Conservation (phyloP, 2,329 filamentous ascomycete genomes). For the Apiospora marii region DNA sequence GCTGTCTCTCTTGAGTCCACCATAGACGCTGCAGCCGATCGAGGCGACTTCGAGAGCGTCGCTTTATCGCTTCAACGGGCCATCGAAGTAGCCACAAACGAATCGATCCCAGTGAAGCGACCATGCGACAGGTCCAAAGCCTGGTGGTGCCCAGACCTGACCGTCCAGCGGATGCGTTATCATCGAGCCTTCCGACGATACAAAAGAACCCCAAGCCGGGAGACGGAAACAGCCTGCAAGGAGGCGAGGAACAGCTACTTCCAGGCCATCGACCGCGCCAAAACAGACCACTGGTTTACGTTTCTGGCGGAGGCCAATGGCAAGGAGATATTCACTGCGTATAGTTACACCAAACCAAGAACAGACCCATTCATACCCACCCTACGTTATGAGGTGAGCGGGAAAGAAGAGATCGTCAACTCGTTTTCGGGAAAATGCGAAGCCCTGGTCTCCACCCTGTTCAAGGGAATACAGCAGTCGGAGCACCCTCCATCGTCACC, state of each 20-base stretch:
- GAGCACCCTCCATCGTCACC: no score
- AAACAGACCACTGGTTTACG: constrained; percentile 2
- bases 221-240: constrained; percentile 15
- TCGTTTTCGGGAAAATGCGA: no score
- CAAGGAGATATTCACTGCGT: neutral
- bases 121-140: constrained; percentile 22
- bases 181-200: constrained; percentile 8
- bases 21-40: no score
- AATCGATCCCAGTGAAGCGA: constrained; percentile 1
- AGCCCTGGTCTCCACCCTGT: no score
- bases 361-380: no score
- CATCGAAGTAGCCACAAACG: neutral
- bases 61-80: neutral
- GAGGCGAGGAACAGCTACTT: constrained; percentile 1
- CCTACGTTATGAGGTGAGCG: no score
- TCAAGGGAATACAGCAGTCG: no score
- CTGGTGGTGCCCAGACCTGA: constrained; percentile 16
- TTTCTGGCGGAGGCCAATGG: neutral
- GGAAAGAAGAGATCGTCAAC: no score
- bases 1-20: no score
- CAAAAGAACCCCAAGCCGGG: neutral
- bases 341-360: no score
- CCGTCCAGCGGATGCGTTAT: constrained; percentile 19
- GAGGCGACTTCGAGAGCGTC: no score
- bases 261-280: neutral